A percentile compares a stretch with the other conserved stretches of the same genome.
Evolutionary conservation across 2,329 filamentous ascomycete genomes (phyloP).

Genomic region (Sporothrix pallida): DNA sequence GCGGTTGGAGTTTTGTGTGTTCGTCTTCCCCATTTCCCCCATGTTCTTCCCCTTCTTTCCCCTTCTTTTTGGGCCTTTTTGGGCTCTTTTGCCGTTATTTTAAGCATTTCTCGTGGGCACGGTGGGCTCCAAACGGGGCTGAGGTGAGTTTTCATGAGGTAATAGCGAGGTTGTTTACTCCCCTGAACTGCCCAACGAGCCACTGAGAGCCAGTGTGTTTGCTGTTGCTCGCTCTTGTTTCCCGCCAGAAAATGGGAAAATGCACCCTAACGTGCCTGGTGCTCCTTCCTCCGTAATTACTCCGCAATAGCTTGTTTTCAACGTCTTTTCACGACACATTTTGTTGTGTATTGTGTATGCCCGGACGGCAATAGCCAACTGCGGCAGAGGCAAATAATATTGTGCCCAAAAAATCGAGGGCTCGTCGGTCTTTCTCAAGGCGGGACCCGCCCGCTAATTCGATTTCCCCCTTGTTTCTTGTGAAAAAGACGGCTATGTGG

Average conservation of each 20-base stretch:
- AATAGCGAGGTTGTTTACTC: conserved; percentile 26
- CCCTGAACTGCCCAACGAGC: background rate
- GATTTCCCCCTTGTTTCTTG: background rate
- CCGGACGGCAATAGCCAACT: conserved; percentile 22
- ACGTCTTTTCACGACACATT: background rate
- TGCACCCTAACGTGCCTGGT: background rate
- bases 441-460: conserved; percentile 6
- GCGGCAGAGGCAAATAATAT: background rate
- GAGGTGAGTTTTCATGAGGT: conserved; percentile 27
- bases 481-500: background rate
- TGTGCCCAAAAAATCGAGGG: background rate
- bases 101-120: conserved; percentile 12
- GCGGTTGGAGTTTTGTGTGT: conserved; percentile 21
- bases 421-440: background rate
- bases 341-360: background rate
- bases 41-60: background rate
- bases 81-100: background rate
- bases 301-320: conserved; percentile 17
- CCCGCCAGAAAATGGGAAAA: background rate
- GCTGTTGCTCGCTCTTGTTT: no score
- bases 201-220: background rate
- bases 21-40: background rate
- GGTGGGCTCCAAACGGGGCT: conserved; percentile 20
- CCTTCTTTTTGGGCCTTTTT: background rate
- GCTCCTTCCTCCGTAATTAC: conserved; percentile 7